A percentile compares a stretch with the other conserved stretches of the same genome.
phyloP scores from a whole-genome alignment of 2,329 filamentous ascomycete species.

The Paecilomyces sp. region DNA sequence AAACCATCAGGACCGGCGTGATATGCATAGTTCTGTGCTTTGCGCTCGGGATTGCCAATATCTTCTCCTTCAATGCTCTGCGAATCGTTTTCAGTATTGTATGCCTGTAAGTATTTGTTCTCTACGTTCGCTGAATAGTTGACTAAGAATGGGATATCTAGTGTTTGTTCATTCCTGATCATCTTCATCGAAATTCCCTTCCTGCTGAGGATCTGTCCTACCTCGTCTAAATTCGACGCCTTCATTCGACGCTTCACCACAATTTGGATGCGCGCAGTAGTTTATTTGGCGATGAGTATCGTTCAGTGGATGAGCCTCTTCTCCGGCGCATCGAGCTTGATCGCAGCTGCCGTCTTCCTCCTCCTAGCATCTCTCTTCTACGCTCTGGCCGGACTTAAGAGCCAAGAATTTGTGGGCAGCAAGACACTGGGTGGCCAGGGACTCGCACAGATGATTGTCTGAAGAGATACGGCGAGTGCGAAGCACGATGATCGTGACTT shows the following conservation, averaged over 20 bases:
- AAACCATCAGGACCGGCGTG: conserved; percentile 39
- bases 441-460: conserved; percentile 97
- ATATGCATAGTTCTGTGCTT: conserved; percentile 59
- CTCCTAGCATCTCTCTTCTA: conserved; percentile 75
- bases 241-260: conserved; percentile 89
- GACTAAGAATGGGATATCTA: conserved; percentile 44
- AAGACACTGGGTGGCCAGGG: conserved; percentile 93
- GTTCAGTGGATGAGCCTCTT: conserved; percentile 80
- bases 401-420: conserved; percentile 52
- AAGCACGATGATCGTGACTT: not conserved
- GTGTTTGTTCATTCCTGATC: conserved; percentile 64
- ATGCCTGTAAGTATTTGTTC: conserved; percentile 43
- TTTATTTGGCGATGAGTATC: conserved; percentile 74
- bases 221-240: conserved; percentile 77
- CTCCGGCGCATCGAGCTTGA: conserved; percentile 59
- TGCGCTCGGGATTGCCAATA: conserved; percentile 61
- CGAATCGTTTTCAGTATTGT: conserved; percentile 56
- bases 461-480: conserved; percentile 1
- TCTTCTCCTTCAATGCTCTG: conserved; percentile 53
- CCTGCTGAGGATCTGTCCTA: conserved; percentile 94
- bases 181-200: conserved; percentile 87
- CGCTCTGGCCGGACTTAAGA: conserved; percentile 36
- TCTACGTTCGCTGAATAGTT: not conserved
- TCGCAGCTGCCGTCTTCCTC: conserved; percentile 79
- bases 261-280: conserved; percentile 90